Base-by-base conservation (phyloP, 768 basidiomycete species). In the Tylopilus sp. region DNA sequence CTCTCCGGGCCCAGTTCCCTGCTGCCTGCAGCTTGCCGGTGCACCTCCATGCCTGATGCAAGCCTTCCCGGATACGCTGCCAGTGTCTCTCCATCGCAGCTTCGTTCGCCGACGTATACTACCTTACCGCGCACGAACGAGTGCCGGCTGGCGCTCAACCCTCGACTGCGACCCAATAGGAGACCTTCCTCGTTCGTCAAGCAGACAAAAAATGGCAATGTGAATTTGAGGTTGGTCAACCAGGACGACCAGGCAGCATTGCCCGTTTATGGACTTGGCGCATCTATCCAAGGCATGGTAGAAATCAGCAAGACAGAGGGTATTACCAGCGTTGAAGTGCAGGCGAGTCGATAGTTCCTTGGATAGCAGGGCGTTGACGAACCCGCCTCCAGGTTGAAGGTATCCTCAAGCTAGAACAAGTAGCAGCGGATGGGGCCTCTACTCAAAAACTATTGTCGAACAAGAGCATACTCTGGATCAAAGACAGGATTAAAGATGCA, bases 361-460 rank as follows among this genome's bases (percentile, higher is more conserved):
- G 28, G 30, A 45, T 22, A 45, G 41, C 4, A 9, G 21, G 34
- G 19, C 26, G 9, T 42, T 54, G 25, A 56, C 48, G 30, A 47
- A 16, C 19, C 14, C 2, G 5, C 33, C 2, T 21, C 25, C 57
- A 87, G 86, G 73, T 87, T 24, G 83, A 86, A 63, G 87, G 86
- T 13, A 74, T 69, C 34, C 71, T 89, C 44, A 66, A 70, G 46
- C 59, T 88, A 41, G 78, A 79, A 53, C 86, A 88, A 63, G 74
- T 86, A 22, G 86, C 80, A 4, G 87, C 82, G 54, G 83, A 82
- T n/a, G 88, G 88, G 13, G 74, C 77, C 8, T 73, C 78, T 21
- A 74, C 76, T 21, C 73, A 73, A 25, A 78, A 72, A 37, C 59
- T 89, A 3, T 84, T 80, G 59, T 68, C 81, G 40, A 77, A 78